Evolutionary conservation across 805 yeast species (phyloP).

Genomic region (Helenozyma baotianmanensis): DNA sequence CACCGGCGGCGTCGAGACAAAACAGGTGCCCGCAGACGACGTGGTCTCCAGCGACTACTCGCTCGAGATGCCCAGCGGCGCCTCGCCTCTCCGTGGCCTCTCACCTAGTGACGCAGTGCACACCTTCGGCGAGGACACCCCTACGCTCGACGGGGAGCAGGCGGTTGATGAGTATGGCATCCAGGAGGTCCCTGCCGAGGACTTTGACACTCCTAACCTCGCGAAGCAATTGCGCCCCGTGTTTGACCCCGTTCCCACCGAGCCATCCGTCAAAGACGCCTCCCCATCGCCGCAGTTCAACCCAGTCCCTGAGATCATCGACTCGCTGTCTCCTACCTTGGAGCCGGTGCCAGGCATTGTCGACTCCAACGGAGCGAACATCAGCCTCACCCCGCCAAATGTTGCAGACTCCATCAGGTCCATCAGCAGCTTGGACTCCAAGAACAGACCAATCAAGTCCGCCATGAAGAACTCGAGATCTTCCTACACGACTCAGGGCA

Average conservation of each 20-base stretch:
- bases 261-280: neutral
- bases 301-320: conserved; percentile 25
- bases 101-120: too few relatives aligned
- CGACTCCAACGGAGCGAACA: too few relatives aligned
- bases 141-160: conserved; percentile 1
- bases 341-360: too few relatives aligned
- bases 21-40: too few relatives aligned
- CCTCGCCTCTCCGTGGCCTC: neutral
- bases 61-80: neutral
- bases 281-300: conserved; percentile 22
- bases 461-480: conserved; percentile 43
- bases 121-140: conserved; percentile 1
- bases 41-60: conserved; percentile 1
- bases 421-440: conserved; percentile 23
- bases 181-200: conserved; percentile 19
- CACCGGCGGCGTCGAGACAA: too few relatives aligned
- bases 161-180: conserved; percentile 23
- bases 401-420: conserved; percentile 30
- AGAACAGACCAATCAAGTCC: conserved; percentile 33
- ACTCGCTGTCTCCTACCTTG: conserved; percentile 8
- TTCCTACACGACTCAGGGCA: conserved; percentile 12
- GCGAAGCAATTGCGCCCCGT: conserved; percentile 26
- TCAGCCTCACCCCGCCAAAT: conserved; percentile 8
- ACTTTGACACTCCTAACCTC: conserved; percentile 18
- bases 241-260: conserved; percentile 7